These are phyloP conservation scores for Fomitopsis palustris DNA, from an alignment of 1,284 basidiomycete genomes.

Conservation along the genomic window DNA sequence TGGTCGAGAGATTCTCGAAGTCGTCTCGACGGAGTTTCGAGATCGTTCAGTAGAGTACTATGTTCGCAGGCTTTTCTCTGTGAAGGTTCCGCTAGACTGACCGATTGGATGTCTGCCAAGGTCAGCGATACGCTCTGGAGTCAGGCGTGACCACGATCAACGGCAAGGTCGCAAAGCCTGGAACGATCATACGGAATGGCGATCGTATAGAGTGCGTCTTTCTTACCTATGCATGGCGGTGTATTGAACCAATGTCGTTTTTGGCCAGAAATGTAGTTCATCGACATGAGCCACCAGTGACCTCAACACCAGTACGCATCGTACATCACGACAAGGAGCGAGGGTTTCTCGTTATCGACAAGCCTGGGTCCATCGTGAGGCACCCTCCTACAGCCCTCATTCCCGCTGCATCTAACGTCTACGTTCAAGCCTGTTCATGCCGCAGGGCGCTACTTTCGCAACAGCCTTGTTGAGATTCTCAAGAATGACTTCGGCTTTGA, in stretches of 20 bases:
- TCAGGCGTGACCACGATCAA: conserved; percentile 96
- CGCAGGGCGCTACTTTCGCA: conserved; percentile 83
- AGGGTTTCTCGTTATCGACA: conserved; percentile 89
- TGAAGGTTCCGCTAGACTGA: conserved; percentile 5
- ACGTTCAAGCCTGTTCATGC: conserved; percentile 77
- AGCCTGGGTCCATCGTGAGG: conserved; percentile 88
- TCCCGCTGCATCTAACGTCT: no score
- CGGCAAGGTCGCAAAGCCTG: conserved; percentile 76
- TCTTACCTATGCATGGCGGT: background rate
- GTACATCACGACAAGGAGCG: conserved; percentile 75
- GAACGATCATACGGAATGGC: conserved; percentile 81
- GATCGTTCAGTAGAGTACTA: conserved; percentile 92
- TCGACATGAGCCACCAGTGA: conserved; percentile 94
- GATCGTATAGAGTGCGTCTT: conserved; percentile 83
- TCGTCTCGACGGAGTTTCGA: conserved; percentile 87
- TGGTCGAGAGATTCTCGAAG: conserved; percentile 79
- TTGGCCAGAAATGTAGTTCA: conserved; percentile 83
- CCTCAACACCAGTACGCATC: conserved; percentile 82
- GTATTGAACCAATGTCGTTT: background rate
- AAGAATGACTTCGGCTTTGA: conserved; percentile 81
- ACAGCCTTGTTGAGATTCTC: conserved; percentile 87
- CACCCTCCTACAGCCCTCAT: no score
- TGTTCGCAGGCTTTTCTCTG: conserved; percentile 48
- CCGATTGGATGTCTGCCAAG: conserved; percentile 8
- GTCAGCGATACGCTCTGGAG: conserved; percentile 83